Evolutionary conservation across 257 asterid species (phyloP).

Genomic region (Misopates orontium): DNA sequence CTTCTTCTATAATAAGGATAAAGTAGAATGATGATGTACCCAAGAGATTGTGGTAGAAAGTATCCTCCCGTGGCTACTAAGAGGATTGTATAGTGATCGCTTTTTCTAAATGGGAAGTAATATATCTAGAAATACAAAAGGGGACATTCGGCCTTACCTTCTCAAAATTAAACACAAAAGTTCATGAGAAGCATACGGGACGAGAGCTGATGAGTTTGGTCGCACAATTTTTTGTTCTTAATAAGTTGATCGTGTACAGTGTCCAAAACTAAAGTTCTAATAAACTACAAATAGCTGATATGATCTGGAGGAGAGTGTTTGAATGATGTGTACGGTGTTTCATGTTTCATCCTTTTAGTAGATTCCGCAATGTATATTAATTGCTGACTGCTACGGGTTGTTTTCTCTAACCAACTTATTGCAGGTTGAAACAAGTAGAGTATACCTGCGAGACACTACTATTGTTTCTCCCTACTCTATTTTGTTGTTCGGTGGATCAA

Average conservation of each 20-base stretch:
- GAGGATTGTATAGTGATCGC: no score
- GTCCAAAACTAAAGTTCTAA: constrained; percentile 1
- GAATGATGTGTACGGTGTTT: constrained; percentile 8
- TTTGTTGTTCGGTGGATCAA: constrained; percentile 90
- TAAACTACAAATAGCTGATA: constrained; percentile 10
- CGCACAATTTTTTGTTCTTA: neutral
- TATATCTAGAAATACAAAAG: no score
- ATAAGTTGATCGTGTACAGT: neutral
- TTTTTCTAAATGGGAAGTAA: no score
- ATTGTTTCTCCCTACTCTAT: constrained; percentile 85
- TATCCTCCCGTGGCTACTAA: no score
- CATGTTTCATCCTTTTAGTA: neutral
- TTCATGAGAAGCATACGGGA: no score
- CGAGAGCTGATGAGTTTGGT: no score
- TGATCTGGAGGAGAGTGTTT: constrained; percentile 1
- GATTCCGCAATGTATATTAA: neutral
- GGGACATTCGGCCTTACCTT: no score
- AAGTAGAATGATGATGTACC: constrained; percentile 12
- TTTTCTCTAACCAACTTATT: constrained; percentile 23
- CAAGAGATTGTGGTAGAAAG: neutral
- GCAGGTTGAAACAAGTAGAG: constrained; percentile 92
- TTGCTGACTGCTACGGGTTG: neutral
- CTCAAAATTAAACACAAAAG: no score
- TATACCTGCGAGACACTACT: constrained; percentile 87
- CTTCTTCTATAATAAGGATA: neutral